phyloP scores from a whole-genome alignment of 2,329 filamentous ascomycete genomes.

The Drechslera avenae region DNA sequence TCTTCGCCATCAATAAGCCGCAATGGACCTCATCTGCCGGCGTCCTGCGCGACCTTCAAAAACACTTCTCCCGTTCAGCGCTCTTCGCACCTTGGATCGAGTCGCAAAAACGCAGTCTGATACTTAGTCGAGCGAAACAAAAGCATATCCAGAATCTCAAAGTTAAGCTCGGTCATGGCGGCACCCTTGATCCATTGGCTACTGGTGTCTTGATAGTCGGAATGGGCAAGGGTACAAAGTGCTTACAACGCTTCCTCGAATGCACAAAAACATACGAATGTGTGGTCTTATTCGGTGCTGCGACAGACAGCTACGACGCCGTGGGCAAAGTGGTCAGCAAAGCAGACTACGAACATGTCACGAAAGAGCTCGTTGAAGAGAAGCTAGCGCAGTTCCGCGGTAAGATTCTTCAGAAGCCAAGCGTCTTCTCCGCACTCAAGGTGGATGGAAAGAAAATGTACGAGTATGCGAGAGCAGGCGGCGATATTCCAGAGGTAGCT shows the following conservation, averaged over 20 bases:
- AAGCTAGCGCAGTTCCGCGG: conserved; percentile 77
- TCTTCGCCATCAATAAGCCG: conserved; percentile 89
- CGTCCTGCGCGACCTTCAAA: conserved; percentile 85
- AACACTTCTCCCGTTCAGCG: conserved; percentile 78
- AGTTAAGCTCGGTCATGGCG: conserved; percentile 95
- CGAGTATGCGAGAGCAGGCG: conserved; percentile 91
- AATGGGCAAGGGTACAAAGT: conserved; percentile 85
- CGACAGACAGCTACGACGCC: conserved; percentile 90
- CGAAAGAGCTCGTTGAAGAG: conserved; percentile 75
- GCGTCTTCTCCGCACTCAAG: conserved; percentile 89
- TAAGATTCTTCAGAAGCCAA: conserved; percentile 85
- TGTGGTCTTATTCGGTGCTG: conserved; percentile 85
- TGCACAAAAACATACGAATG: conserved; percentile 96
- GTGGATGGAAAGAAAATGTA: conserved; percentile 94
- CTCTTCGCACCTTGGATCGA: conserved; percentile 80
- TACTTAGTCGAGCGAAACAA: conserved; percentile 59
- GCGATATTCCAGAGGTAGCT: conserved; percentile 84
- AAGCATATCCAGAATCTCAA: conserved; percentile 59
- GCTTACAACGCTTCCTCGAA: conserved; percentile 74
- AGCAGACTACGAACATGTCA: conserved; percentile 79
- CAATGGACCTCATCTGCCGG: conserved; percentile 85
- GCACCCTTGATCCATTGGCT: conserved; percentile 91
- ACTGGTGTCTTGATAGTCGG: conserved; percentile 91
- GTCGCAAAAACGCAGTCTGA: conserved; percentile 65
- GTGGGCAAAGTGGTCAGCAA: conserved; percentile 81